Evolutionary conservation across 805 yeast genomes (phyloP), one percentile per base, ranked within the genome.

Genomic region (Wickerhamomyces bisporus): DNA sequence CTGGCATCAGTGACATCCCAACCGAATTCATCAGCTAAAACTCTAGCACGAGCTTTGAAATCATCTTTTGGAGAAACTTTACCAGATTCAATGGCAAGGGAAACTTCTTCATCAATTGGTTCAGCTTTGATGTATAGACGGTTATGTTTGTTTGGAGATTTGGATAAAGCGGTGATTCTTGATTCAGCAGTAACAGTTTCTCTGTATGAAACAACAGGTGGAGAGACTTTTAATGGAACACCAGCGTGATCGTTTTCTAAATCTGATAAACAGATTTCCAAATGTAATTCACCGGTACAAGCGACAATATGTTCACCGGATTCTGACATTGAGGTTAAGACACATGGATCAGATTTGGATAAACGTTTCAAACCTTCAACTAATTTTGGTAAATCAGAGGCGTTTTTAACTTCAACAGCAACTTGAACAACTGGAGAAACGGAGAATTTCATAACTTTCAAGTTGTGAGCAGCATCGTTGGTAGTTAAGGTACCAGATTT

Each of bases 71-170:
- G 86, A 73, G 79, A 76, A 67, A 91, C 76, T 70, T 77, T 79
- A 77, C 98, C 98, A 49, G 66, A 56, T 81, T 91, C 98, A 65
- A 91, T 91, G 64, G 95, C 98, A 52, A 71, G 66, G 54, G 94
- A 70, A 56, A 81, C 82, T 76, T 91, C 98, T 77, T 93, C 98
- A 57, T 79, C 86, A 57, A 91, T 69, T 68, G 98, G 97, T 71
- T 84, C 81, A 69, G 98, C 98, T 78, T 84, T 88, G 65, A 91
- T 80, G 84, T 87, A 91, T 69, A 91, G 80, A 86, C 98, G 91
- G 96, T 91, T 91, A 77, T 91, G 98, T 87, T 91, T 91, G 94
- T 91, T 91, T 75, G 98, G 98, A 69, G 98, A 91, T 81, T 91
- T 91, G 57, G 98, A 89, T 65, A 91, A 79, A 62, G 98, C 98